Conservation (phyloP, 1,139 yeast species). For the Waltiozyma sp. region DNA sequence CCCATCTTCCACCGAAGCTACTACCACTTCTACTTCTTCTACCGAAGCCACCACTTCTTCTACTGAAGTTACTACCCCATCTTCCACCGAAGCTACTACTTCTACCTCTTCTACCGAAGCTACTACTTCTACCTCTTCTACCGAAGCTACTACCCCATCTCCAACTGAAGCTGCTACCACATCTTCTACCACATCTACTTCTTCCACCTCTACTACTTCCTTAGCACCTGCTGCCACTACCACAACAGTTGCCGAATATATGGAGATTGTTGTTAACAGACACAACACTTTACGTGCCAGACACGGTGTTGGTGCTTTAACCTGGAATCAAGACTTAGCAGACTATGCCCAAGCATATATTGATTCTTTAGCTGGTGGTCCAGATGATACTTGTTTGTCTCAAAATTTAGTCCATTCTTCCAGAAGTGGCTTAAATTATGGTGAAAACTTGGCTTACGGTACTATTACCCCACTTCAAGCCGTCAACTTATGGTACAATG, state of each 20-base stretch:
- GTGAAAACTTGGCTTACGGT: conserved; percentile 55
- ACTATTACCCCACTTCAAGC: conserved; percentile 36
- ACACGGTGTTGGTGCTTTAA: conserved; percentile 36
- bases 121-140: conserved; percentile 7
- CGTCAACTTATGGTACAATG: conserved; percentile 59
- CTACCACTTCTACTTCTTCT: conserved; percentile 4
- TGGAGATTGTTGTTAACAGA: conserved; percentile 33
- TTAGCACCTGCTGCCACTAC: conserved; percentile 12
- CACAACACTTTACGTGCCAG: conserved; percentile 45
- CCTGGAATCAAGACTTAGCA: conserved; percentile 37
- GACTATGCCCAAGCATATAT: conserved; percentile 39
- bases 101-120: conserved; percentile 7
- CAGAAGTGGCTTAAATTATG: conserved; percentile 36
- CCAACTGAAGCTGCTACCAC: conserved; percentile 14
- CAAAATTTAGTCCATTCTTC: conserved; percentile 52
- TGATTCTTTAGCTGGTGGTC: conserved; percentile 29
- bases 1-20: conserved; percentile 2
- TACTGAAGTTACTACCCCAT: conserved; percentile 3
- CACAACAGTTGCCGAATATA: conserved; percentile 16
- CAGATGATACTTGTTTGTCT: conserved; percentile 36
- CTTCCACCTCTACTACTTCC: conserved; percentile 14
- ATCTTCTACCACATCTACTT: conserved; percentile 13
- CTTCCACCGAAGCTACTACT: conserved; percentile 2
- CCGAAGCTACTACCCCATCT: conserved; percentile 11
- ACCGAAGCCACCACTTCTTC: conserved; percentile 4